phyloP scores from a whole-genome alignment of 345 rosid species.

The Sisymbrium altissimum region DNA sequence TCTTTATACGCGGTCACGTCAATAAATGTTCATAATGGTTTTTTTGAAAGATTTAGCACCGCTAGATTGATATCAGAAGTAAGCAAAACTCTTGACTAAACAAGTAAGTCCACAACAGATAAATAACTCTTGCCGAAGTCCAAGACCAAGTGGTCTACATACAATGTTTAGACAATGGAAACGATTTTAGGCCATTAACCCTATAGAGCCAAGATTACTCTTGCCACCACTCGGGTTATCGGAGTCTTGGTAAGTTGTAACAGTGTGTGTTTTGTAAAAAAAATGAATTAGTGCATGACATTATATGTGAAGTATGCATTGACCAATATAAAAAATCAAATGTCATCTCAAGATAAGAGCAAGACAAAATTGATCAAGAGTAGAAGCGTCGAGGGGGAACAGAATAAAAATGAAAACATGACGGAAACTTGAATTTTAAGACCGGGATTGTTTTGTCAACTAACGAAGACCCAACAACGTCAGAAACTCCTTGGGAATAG shows the following conservation, averaged over 20 bases:
- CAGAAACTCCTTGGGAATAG: slow-evolving; percentile 16
- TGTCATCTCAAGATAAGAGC: not conserved
- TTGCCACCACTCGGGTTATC: not conserved
- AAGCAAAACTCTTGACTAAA: not conserved
- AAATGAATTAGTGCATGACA: not conserved
- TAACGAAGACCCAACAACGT: not conserved
- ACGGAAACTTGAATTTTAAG: not conserved
- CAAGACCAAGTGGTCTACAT: not conserved
- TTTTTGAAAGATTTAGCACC: not conserved
- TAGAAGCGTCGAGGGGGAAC: not conserved
- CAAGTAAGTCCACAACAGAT: not conserved
- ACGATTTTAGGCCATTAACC: not conserved
- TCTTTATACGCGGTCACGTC: slow-evolving; percentile 8
- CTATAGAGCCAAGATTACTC: not conserved
- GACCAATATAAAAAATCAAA: not conserved
- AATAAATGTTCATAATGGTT: not conserved
- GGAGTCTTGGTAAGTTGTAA: not conserved
- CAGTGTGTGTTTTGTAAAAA: not conserved
- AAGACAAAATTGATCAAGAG: not conserved
- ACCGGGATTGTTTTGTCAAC: slow-evolving; percentile 21
- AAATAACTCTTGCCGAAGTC: not conserved
- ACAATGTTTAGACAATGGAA: not conserved
- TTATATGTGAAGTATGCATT: not conserved
- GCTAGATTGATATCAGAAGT: not conserved
- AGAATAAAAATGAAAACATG: not conserved